Base-by-base conservation (phyloP, 1,139 yeast species). In the Suhomyces chickasaworum region DNA sequence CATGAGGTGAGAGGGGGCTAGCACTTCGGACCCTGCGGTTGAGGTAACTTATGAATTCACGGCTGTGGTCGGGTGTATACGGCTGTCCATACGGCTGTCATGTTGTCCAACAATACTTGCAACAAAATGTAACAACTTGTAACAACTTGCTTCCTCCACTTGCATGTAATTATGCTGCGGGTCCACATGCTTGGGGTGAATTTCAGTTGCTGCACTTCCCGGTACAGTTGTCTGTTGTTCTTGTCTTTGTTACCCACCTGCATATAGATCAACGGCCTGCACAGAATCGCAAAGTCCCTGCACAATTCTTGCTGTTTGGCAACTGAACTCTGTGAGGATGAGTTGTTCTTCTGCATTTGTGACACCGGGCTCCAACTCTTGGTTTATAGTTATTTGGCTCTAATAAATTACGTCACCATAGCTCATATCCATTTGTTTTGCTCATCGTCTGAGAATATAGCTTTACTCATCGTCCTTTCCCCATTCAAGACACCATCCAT, bases 401-500 rank as follows among this genome's bases (percentile, higher is more conserved):
- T 25, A 13, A 13, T 12, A 25, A 7, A 25, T 29, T 29, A 29
- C 32, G 32, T 29, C 32, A 29, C 32, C 32, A 29, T 29, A n/a
- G 32, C 32, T 29, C 32, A 10, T 29, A 17, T 29, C 17, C 32
- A 2, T 29, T 29, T 29, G 32, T 29, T 29, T 29, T 4, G 17
- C 32, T 7, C 16, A 13, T 13, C 10, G 36, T n/a, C 13, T 17
- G 7, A 16, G 13, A 22, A 17, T 13, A 20, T 9, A 7, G 16
- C n/a, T 25, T 34, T 13, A n/a, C 17, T 35, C 37, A 12, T 57
- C 61, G 34, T 57, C 67, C 41, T 61, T 50, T 8, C 70, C 75
- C 77, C 77, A 74, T 56, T 68, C 55, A 15, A 56, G 47, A 50
- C 79, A 74, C 76, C 77, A 72, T 3, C 79, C 79, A 50, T 73